Evolutionary conservation across 2,329 filamentous ascomycete genomes (phyloP).

Genomic region (Fusarium siculi): DNA sequence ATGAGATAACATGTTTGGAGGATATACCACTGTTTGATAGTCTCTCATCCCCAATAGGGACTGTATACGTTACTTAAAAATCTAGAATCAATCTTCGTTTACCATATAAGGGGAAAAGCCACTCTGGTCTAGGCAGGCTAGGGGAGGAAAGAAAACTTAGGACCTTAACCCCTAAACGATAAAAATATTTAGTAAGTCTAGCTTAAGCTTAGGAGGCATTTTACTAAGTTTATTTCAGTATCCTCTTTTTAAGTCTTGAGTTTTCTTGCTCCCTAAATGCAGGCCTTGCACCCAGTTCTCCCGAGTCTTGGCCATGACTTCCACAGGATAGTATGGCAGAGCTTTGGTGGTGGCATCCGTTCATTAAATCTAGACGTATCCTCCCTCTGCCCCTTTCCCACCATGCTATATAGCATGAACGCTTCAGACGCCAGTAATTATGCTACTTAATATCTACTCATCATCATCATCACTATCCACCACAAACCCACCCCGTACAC

Average conservation of each 20-base stretch:
- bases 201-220: not conserved
- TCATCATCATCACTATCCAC: conserved; percentile 68
- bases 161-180: not conserved
- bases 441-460: conserved; percentile 44
- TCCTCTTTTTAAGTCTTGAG: not conserved
- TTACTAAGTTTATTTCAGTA: not conserved
- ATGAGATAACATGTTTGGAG: not conserved
- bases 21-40: conserved; percentile 20
- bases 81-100: not conserved
- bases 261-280: not conserved
- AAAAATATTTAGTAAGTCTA: not conserved
- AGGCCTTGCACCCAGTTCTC: no score
- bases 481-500: conserved; percentile 65
- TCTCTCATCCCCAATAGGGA: not conserved
- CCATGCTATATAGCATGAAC: not conserved
- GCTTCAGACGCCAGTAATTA: conserved; percentile 26
- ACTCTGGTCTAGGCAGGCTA: not conserved
- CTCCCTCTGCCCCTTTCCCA: not conserved
- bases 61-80: not conserved
- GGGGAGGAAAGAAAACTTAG: not conserved
- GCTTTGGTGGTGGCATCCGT: conserved; percentile 9
- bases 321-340: not conserved
- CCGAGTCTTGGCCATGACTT: not conserved
- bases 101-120: not conserved
- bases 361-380: conserved; percentile 9